Base-by-base conservation (phyloP, 179 eudicot genomes). In the Dionaea muscipula region DNA sequence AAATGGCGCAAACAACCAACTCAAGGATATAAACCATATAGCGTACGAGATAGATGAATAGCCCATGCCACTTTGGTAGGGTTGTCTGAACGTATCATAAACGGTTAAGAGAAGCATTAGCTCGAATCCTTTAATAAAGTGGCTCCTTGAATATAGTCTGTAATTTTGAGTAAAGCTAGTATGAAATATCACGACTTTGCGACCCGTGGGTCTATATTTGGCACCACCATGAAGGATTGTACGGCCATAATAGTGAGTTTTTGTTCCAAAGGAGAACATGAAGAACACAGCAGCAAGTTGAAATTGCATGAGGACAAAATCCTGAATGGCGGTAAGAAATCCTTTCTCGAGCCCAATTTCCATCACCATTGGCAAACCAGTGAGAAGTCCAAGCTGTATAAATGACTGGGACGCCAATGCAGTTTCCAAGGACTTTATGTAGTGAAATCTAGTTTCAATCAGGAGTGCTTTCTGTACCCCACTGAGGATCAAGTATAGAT, bases 181-280 rank as follows among this genome's bases (percentile, higher is more conserved):
- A 44, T 93, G 99, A 45, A 80, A 83, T n/a, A 83, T 84, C 57
- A 93, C 99, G 54, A 85, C 86, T 33, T 75, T 83, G 26, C 99
- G 86, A 19, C 99, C 99, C 0, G 96, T 93, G 21, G 94, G 94
- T 55, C 76, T 75, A 57, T 93, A 89, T 62, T 76, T 85, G 47
- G 99, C 96, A 13, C 99, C 99, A 17, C 99, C 99, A 33, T 93
- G 96, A 40, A 89, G 90, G 41, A 93, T 81, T 28, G 99, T 89
- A 65, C 94, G 72, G 23, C 96, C 99, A 67, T 75, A 93, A 51
- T 89, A 81, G 61, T 93, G 99, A 47, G 85, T 62, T 72, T 89
- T 93, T 56, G 99, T 81, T 10, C 99, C 99, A 7, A 81, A 78
- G 20, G 94, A 79, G 77, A 88, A 93, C 62, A 96, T 93, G 72